These are phyloP conservation scores for Achaetomium macrosporum DNA, from an alignment of 2,329 filamentous ascomycete genomes.

Conservation along the genomic window DNA sequence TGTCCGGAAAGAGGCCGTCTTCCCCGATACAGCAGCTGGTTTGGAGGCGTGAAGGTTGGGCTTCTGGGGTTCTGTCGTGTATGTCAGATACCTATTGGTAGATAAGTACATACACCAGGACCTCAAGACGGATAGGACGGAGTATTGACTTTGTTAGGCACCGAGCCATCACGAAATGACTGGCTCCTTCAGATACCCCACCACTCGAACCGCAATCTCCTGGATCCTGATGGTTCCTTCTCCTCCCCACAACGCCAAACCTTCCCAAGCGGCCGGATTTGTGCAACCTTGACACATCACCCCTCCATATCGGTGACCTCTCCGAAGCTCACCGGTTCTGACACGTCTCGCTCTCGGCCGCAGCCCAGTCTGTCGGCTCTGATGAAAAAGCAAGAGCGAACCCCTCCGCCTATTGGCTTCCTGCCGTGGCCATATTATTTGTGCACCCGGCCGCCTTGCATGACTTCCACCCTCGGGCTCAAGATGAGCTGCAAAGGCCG, in stretches of 20 bases:
- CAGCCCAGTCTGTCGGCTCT: not conserved
- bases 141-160: too few relatives aligned
- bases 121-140: too few relatives aligned
- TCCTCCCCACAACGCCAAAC: not conserved
- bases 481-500: not conserved
- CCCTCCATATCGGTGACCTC: constrained; percentile 13
- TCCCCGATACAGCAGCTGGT: not conserved
- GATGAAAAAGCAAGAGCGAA: not conserved
- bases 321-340: constrained; percentile 12
- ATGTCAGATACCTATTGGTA: not conserved
- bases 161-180: too few relatives aligned
- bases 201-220: too few relatives aligned
- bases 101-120: not conserved
- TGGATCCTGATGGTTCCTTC: not conserved
- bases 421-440: not conserved
- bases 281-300: constrained; percentile 20
- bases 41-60: not conserved
- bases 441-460: too few relatives aligned
- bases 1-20: not conserved
- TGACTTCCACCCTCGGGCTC: too few relatives aligned
- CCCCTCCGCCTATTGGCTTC: not conserved
- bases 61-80: not conserved
- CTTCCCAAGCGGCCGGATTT: constrained; percentile 18
- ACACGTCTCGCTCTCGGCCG: not conserved
- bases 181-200: too few relatives aligned